Conservation (phyloP, 306 rosid genomes). For the Cicer bijugum region DNA sequence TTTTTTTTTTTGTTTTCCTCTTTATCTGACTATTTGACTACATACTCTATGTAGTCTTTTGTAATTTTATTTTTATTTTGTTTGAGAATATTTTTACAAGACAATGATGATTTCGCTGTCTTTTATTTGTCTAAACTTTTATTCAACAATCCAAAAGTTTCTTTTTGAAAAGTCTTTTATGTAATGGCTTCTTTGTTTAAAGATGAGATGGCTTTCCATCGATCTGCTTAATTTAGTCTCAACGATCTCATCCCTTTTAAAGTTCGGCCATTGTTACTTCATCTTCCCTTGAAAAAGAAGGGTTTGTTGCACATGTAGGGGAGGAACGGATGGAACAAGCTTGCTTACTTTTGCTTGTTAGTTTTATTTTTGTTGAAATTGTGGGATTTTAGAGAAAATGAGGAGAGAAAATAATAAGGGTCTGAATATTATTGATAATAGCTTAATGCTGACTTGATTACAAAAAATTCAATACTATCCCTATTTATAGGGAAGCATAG, state of each 20-base stretch:
- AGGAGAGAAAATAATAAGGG: too few species aligned
- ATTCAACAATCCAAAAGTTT: not conserved
- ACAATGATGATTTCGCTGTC: not conserved
- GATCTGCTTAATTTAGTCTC: constrained; percentile 25
- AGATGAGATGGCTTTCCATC: not conserved
- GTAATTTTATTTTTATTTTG: not conserved
- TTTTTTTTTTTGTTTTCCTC: not conserved
- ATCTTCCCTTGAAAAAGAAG: not conserved
- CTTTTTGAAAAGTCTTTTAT: not conserved
- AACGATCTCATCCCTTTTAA: not conserved
- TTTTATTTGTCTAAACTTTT: not conserved
- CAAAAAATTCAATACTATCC: too few species aligned
- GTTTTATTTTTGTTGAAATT: too few species aligned
- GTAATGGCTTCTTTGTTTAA: constrained; percentile 21
- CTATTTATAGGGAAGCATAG: too few species aligned
- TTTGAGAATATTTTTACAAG: not conserved
- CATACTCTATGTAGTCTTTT: not conserved
- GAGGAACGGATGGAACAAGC: not conserved
- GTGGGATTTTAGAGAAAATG: too few species aligned
- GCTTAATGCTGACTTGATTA: too few species aligned
- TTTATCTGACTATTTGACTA: not conserved
- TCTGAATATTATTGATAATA: too few species aligned
- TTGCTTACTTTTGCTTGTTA: not conserved
- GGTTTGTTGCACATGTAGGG: not conserved
- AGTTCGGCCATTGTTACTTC: not conserved